Percentiles rank a stretch among this genome's conserved stretches.
Conservation (phyloP, 805 yeast genomes). For the Candida taoyuanica region DNA sequence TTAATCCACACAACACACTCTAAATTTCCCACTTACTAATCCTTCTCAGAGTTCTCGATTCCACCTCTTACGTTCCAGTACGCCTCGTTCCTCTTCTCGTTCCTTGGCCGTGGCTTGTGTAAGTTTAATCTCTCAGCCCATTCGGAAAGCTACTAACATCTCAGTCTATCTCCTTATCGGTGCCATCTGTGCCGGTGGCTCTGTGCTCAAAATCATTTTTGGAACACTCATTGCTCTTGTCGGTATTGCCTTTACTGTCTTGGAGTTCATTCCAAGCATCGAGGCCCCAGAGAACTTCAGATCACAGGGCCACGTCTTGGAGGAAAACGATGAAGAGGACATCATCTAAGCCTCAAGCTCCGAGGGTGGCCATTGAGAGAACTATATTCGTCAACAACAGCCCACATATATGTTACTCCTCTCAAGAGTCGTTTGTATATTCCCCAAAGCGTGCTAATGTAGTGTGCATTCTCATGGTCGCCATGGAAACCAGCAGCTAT, state of each 20-base stretch:
- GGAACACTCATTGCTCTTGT: conserved; percentile 53
- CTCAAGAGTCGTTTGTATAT: too few species aligned
- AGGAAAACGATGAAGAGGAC: conserved; percentile 35
- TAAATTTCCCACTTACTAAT: neutral
- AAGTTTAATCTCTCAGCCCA: conserved; percentile 26
- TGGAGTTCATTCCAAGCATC: conserved; percentile 70
- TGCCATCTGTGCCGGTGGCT: conserved; percentile 43
- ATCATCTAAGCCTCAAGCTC: conserved; percentile 22
- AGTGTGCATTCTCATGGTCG: too few species aligned
- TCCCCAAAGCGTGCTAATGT: too few species aligned
- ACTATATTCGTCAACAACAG: too few species aligned
- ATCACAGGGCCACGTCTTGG: conserved; percentile 39
- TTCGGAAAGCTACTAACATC: neutral
- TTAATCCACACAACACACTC: conserved; percentile 4
- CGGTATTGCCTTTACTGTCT: conserved; percentile 54
- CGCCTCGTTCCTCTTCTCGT: conserved; percentile 57
- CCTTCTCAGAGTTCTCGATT: conserved; percentile 32
- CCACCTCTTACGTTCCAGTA: conserved; percentile 60
- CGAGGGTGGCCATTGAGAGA: too few species aligned
- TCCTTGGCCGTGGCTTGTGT: conserved; percentile 71
- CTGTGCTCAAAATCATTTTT: conserved; percentile 51
- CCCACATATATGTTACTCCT: too few species aligned
- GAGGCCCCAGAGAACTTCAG: conserved; percentile 83
- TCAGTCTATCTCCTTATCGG: conserved; percentile 50
- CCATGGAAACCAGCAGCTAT: too few species aligned